A percentile compares a stretch with the other conserved stretches of the same genome.
These are phyloP conservation scores for Agarophyton chilense DNA, from an alignment of 23 red algal genomes.

Conservation along the genomic window DNA sequence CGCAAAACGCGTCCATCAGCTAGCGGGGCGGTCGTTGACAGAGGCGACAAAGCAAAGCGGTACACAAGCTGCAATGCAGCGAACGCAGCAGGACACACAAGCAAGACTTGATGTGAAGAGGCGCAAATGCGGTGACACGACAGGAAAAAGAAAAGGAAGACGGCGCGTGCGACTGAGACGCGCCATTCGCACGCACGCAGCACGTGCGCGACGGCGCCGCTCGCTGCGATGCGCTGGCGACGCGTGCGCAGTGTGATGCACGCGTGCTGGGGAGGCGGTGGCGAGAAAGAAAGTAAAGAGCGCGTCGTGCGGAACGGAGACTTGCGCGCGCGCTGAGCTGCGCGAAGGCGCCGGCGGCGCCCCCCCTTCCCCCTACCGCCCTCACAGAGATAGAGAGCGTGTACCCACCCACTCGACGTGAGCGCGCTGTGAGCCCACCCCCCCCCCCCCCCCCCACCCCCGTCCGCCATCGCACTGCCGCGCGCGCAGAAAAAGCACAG, in stretches of 20 bases:
- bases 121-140: too few relatives aligned
- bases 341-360: background rate
- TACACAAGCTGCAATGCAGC: too few relatives aligned
- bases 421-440: background rate
- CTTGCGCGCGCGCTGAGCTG: background rate
- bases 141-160: too few relatives aligned
- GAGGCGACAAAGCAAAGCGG: too few relatives aligned
- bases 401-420: background rate
- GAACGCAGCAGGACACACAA: too few relatives aligned
- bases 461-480: background rate
- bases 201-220: conserved; percentile 11
- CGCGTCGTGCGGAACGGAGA: background rate
- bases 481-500: too few relatives aligned
- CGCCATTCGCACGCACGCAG: background rate
- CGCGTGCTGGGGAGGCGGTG: too few relatives aligned
- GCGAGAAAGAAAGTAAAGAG: too few relatives aligned
- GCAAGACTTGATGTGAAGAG: too few relatives aligned
- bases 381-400: background rate
- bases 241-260: conserved; percentile 8
- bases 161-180: too few relatives aligned
- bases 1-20: too few relatives aligned
- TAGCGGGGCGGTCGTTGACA: too few relatives aligned
- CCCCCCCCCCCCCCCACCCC: background rate
- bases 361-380: background rate
- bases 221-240: background rate